These are phyloP conservation scores for Cytidiella melzeri DNA, from an alignment of 768 basidiomycete species.

Conservation along the genomic window DNA sequence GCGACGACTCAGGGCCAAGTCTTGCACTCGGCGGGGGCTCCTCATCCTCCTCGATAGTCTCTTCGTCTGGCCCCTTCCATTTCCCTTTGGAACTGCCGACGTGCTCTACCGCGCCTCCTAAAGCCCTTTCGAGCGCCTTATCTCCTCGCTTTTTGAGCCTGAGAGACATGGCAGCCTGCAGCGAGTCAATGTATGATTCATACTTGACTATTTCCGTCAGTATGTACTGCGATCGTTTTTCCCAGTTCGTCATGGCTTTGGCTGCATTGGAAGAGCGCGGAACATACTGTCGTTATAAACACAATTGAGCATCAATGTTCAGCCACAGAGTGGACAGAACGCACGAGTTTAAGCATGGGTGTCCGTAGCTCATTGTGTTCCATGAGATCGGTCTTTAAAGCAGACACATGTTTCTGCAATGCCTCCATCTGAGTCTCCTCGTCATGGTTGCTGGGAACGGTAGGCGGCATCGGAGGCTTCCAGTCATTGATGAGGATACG, in stretches of 20 bases:
- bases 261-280: slow-evolving; percentile 64
- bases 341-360: slow-evolving; percentile 77
- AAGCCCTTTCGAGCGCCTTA: slow-evolving; percentile 63
- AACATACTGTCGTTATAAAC: slow-evolving; percentile 56
- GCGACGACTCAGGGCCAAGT: slow-evolving; percentile 14
- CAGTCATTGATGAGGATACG: slow-evolving; percentile 83
- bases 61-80: slow-evolving; percentile 37
- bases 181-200: slow-evolving; percentile 87
- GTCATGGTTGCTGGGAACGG: slow-evolving; percentile 78
- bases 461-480: slow-evolving; percentile 85
- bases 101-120: slow-evolving; percentile 33
- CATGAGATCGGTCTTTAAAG: slow-evolving; percentile 73
- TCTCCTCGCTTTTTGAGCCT: slow-evolving; percentile 89
- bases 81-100: slow-evolving; percentile 24
- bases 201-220: slow-evolving; percentile 94
- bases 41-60: slow-evolving; percentile 43
- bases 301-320: neutral
- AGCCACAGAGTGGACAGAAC: slow-evolving; percentile 14
- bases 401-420: slow-evolving; percentile 71
- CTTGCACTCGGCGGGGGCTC: slow-evolving; percentile 31
- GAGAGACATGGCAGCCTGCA: slow-evolving; percentile 76
- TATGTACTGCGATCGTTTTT: slow-evolving; percentile 83
- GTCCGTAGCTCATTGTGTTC: slow-evolving; percentile 77
- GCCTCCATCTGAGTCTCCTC: slow-evolving; percentile 93
- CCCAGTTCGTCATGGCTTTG: slow-evolving; percentile 88